Evolutionary conservation across 1,139 yeast genomes (phyloP), one percentile per base, ranked within the genome.

Genomic region (Magnusiomyces tetraspermus): DNA sequence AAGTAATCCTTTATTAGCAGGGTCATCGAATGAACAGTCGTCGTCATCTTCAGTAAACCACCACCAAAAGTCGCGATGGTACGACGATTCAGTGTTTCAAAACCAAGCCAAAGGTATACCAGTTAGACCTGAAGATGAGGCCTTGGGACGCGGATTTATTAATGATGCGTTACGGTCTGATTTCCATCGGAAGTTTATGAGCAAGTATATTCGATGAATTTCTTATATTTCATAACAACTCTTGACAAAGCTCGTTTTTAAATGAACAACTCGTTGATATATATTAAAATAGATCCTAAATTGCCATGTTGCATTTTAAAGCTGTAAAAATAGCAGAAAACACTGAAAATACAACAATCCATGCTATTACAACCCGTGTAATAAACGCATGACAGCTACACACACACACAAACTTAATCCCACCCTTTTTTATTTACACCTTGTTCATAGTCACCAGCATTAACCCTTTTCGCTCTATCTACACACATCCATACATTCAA

Each of bases 151-250:
- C 24, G 68, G 66, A n/a, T 82, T 76, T 61, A 76, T 85, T 22
- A 85, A 84, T 56, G 86, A 86, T 61, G 72, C 86, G 55, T 66
- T 84, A 23, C 72, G 80, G 51, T 83, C 92, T 3, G 83, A 83
- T 23, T 79, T 78, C 59, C 96, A 89, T 64, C 75, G 79, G 58
- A 76, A 79, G 56, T 88, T 89, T 63, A 69, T 89, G 69, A 75
- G 81, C 54, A 82, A 80, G 61, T 85, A 79, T 61, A 72, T 87
- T 17, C 73, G 74, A 57, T 83, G 63, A 64, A n/a, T n/a, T n/a
- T n/a, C n/a, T n/a, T n/a, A 41, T 37, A 30, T 22, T 40, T 22
- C n/a, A n/a, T n/a, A n/a, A n/a, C n/a, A n/a, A n/a, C n/a, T n/a
- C n/a, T n/a, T 23, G 17, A 21, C 33, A 11, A 28, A 6, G 33